phyloP scores from a whole-genome alignment of 2,329 filamentous ascomycete species.

The Fusarium luffae region DNA sequence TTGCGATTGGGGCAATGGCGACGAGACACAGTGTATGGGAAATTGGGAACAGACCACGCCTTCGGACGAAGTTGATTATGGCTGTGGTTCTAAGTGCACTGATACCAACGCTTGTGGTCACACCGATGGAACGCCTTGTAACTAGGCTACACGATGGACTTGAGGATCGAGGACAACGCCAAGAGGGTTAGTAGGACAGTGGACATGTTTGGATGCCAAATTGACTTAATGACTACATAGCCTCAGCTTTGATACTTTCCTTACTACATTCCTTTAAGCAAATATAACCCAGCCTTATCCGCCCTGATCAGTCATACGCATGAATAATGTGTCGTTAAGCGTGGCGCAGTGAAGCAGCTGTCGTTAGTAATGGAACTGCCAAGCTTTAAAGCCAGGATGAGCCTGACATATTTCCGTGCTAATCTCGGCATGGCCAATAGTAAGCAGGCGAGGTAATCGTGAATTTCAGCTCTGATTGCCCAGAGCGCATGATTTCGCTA shows the following conservation, averaged over 20 bases:
- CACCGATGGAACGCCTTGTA: conserved; percentile 4
- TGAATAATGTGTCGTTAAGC: not conserved
- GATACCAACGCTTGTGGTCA: not conserved
- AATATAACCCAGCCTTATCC: not conserved
- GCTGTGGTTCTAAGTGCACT: conserved; percentile 7
- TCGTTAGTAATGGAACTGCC: not conserved
- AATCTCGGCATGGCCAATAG: not conserved
- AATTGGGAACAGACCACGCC: conserved; percentile 18
- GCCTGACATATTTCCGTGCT: not conserved
- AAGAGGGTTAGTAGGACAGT: not conserved
- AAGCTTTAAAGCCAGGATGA: not conserved
- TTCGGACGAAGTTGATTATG: conserved; percentile 2
- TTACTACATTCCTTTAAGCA: not conserved
- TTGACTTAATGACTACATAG: not conserved
- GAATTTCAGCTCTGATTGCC: not conserved
- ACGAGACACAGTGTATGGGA: conserved; percentile 13
- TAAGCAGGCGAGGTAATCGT: not conserved
- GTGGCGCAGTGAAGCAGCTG: not conserved
- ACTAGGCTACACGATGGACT: not conserved
- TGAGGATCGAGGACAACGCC: not conserved
- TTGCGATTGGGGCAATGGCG: conserved; percentile 2
- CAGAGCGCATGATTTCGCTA: not conserved
- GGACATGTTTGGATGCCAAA: not conserved
- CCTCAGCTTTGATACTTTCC: not conserved
- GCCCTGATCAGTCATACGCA: not conserved